Base-by-base conservation (phyloP, 2,329 filamentous ascomycete genomes). In the Neofusicoccum parvum region DNA sequence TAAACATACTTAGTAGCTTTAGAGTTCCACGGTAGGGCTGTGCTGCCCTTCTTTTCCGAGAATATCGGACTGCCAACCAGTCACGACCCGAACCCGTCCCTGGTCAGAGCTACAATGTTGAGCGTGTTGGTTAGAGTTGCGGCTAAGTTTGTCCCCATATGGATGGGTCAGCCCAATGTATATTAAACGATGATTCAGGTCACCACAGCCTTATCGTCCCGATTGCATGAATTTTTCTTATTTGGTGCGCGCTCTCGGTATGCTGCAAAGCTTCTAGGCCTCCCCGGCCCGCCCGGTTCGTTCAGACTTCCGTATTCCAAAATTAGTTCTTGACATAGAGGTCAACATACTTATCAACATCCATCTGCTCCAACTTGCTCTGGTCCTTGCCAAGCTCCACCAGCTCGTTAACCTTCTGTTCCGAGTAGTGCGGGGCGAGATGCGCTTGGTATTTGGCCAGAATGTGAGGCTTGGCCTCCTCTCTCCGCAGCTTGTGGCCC, bases 381-480 rank as follows among this genome's bases (percentile, higher is more conserved):
- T 84, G 81, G 78, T 97, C 88, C 79, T 90, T 87, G 72, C 91
- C 91, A 62, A 98, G 82, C 70, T 92, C 86, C 60, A 97, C 86
- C 64, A 99, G 85, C 82, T 95, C 85, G 81, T 94, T 87, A 60
- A 97, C 92, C 75, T 89, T 88, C 56, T 85, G 83, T 76, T 91
- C 85, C 67, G 87, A 83, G 80, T 91, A 96, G 83, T 97, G 94
- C 63, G 91, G 91, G 73, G 86, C 87, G 60, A 98, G 83, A 81
- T 99, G 95, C 78, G 92, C 89, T 89, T 94, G 90, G 85, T 92
- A 99, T 86, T 99, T 99, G 79, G 88, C 89, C 72, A 98, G 82
- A 72, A 99, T 97, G 81, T 96, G 92, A 66, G 95, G 95, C 87
- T 98, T 98, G 72, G 95, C 95, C 86, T 99, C 95, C 73, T 97